Base-by-base conservation (phyloP, 257 asterid species). In the Eucommia ulmoides region DNA sequence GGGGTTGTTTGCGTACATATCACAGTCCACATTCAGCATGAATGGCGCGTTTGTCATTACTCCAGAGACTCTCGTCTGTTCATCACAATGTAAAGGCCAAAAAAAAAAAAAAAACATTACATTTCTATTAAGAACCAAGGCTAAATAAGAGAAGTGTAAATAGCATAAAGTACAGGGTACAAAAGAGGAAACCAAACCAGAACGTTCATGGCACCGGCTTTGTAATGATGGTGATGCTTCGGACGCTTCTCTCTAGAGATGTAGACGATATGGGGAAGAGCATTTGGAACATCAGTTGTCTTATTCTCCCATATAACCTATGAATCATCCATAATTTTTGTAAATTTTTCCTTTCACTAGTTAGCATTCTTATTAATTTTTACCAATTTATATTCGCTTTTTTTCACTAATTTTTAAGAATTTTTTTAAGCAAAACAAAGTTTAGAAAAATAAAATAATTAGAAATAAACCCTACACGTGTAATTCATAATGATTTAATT, bases 151-250 rank as follows among this genome's bases (percentile, higher is more conserved):
- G 11, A 18, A 2, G 3, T 4, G n/a, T 14, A 2, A n/a, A 0
- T 1, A 21, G 17, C 0, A 3, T 3, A 5, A 23, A 3, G 41
- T 15, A 8, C 22, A 33, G n/a, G n/a, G n/a, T 18, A 14, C 15
- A 25, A 7, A 22, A 50, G 9, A 20, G 19, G 2, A 29, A 17
- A 1, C 24, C 48, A 41, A 18, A 70, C 77, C 77, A 70, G 52
- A 57, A 65, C 70, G 25, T 70, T 70, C 77, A 70, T 70, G 24
- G 77, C 77, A 0, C 77, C 77, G 1, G 77, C 77, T 57, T 70
- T 70, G 52, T 20, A 62, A 17, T 70, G 60, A 58, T 70, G 77
- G 15, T 50, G 70, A 50, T 70, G 61, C 10, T 70, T 58, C 54
- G 77, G 69, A 54, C 55, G 58, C 44, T 70, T 70, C 54, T 65